phyloP scores from a whole-genome alignment of 2,329 filamentous ascomycete genomes.

The Colletotrichum sp. region DNA sequence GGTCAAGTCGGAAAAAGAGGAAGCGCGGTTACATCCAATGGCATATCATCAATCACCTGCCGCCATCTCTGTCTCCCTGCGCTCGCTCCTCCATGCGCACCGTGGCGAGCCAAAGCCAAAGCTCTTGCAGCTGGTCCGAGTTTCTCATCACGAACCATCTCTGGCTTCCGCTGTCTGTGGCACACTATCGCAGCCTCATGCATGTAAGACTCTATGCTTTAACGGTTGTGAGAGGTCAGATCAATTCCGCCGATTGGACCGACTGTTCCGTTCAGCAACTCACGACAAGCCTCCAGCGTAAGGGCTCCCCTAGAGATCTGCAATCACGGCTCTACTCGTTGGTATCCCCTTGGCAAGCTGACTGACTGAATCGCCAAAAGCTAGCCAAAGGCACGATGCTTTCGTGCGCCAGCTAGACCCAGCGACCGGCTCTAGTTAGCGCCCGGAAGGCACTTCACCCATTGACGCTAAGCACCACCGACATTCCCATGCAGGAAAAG shows the following conservation, averaged over 20 bases:
- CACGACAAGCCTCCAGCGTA: not conserved
- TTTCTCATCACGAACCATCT: not conserved
- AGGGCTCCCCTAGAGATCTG: not conserved
- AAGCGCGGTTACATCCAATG: not conserved
- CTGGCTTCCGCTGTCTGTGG: not conserved
- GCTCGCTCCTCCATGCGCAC: not conserved
- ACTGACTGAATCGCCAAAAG: not conserved
- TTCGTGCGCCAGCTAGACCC: not conserved
- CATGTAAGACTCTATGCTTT: not conserved
- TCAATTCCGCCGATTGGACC: not conserved
- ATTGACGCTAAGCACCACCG: not conserved
- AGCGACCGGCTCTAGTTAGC: not conserved
- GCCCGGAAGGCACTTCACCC: not conserved
- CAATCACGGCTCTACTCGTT: not conserved
- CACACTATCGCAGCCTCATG: not conserved
- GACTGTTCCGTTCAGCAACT: not conserved
- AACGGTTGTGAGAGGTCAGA: not conserved
- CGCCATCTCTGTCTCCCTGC: not conserved
- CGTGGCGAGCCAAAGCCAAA: not conserved
- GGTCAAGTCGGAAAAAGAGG: not conserved
- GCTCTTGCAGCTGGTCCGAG: not conserved
- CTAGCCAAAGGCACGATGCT: not conserved
- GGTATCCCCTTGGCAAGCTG: not conserved
- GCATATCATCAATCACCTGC: not conserved
- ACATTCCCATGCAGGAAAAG: not conserved